Evolutionary conservation across 306 rosid genomes (phyloP).

Genomic region (Calophaca sinica): DNA sequence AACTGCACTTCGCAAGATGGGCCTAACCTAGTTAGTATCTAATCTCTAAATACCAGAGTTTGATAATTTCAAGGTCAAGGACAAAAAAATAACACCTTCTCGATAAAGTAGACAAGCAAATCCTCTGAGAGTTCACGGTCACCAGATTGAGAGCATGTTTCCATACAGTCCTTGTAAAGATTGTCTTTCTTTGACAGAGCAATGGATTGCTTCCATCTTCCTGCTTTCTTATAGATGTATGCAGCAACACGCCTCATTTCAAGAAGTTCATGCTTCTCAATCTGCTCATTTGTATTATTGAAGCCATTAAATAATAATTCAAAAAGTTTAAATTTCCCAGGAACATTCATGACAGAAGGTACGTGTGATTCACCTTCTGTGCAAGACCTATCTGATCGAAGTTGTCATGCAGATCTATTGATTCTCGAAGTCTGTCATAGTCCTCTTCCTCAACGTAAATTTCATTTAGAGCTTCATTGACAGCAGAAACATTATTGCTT

Average conservation of each 20-base stretch:
- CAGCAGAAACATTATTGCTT: conserved; percentile 94
- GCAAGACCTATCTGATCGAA: conserved; percentile 97
- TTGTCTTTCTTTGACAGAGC: conserved; percentile 94
- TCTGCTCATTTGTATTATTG: conserved; percentile 53
- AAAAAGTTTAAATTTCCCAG: conserved; percentile 13
- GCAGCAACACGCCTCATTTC: conserved; percentile 99
- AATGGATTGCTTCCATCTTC: conserved; percentile 98
- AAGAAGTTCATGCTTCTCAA: conserved; percentile 95
- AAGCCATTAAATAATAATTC: conserved; percentile 38
- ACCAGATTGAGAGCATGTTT: conserved; percentile 93
- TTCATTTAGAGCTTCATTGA: conserved; percentile 93
- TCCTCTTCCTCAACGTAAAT: conserved; percentile 95
- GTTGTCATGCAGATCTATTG: conserved; percentile 88
- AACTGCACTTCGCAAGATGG: conserved; percentile 19
- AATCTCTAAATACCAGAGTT: conserved; percentile 13
- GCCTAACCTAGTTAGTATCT: conserved; percentile 8
- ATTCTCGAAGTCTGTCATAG: conserved; percentile 93
- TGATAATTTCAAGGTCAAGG: conserved; percentile 30
- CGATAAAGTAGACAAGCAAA: conserved; percentile 89
- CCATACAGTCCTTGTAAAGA: conserved; percentile 97
- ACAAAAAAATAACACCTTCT: conserved; percentile 59
- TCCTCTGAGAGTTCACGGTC: conserved; percentile 97
- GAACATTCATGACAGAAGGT: conserved; percentile 32
- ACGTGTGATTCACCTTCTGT: conserved; percentile 64
- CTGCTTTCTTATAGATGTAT: conserved; percentile 91